Evolutionary conservation across 306 rosid species (phyloP).

Genomic region (Aeschynomene evenia): DNA sequence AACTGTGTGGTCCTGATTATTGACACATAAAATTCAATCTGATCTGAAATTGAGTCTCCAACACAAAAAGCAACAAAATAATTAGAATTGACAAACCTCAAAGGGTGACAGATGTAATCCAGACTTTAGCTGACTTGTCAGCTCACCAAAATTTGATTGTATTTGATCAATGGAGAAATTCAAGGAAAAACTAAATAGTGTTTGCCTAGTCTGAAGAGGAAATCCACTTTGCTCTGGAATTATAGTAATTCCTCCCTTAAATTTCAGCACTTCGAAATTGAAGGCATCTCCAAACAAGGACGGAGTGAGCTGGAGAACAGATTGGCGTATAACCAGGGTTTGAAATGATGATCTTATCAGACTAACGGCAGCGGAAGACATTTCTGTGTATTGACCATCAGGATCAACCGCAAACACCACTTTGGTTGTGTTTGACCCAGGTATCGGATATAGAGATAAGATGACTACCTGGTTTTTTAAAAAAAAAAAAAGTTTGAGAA

Average conservation of each 20-base stretch:
- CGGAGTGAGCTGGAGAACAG: conserved; percentile 46
- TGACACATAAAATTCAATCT: conserved; percentile 20
- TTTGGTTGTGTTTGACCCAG: conserved; percentile 50
- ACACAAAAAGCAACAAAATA: not conserved
- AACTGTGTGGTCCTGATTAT: not conserved
- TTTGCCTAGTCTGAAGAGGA: conserved; percentile 64
- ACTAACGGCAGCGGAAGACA: conserved; percentile 49
- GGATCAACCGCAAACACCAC: conserved; percentile 69
- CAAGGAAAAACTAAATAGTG: conserved; percentile 63
- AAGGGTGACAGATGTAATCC: conserved; percentile 61
- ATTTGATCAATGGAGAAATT: conserved; percentile 66
- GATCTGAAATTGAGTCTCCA: conserved; percentile 20
- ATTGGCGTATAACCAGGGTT: conserved; percentile 40
- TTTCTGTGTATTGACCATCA: conserved; percentile 40
- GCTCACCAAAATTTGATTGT: conserved; percentile 52
- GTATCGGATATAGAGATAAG: conserved; percentile 52
- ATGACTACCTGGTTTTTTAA: conserved; percentile 60
- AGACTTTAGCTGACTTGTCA: conserved; percentile 58
- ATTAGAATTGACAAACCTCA: conserved; percentile 55
- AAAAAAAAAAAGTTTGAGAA: conserved; percentile 48
- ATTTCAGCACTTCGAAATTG: conserved; percentile 65
- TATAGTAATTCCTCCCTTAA: conserved; percentile 72
- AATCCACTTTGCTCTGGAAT: conserved; percentile 58
- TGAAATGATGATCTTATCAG: conserved; percentile 47
- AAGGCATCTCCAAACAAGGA: conserved; percentile 52